phyloP scores from a whole-genome alignment of 306 rosid species.

The Rosa lucieae region DNA sequence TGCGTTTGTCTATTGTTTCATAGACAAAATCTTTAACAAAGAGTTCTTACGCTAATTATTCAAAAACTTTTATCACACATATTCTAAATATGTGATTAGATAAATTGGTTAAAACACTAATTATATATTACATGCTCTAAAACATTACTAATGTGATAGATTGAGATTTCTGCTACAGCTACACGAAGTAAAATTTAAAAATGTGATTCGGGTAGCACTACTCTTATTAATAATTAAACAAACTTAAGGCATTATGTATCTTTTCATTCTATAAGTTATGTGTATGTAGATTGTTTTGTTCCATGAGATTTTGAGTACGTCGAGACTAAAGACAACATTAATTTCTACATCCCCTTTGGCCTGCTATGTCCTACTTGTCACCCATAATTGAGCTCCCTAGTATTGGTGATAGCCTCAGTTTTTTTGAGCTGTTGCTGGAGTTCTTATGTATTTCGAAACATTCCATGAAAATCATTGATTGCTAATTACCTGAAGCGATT shows the following conservation, averaged over 20 bases:
- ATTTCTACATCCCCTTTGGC: conserved; percentile 3
- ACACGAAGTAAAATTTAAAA: too few relatives aligned
- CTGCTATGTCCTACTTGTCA: conserved; percentile 2
- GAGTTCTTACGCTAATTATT: background rate
- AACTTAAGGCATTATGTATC: too few relatives aligned
- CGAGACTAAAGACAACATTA: background rate
- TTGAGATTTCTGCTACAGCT: too few relatives aligned
- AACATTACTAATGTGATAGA: too few relatives aligned
- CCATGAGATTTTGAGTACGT: background rate
- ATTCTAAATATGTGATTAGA: too few relatives aligned
- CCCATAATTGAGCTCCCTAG: background rate
- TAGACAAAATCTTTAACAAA: background rate
- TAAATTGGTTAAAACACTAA: too few relatives aligned
- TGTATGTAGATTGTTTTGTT: background rate
- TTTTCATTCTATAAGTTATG: too few relatives aligned
- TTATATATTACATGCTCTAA: too few relatives aligned
- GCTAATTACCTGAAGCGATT: background rate
- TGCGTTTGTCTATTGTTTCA: background rate
- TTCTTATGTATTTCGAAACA: background rate
- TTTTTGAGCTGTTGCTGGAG: background rate
- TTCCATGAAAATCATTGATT: background rate
- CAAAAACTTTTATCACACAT: background rate
- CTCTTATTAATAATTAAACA: too few relatives aligned
- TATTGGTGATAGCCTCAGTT: background rate
- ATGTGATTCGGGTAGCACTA: too few relatives aligned